Percentiles rank a stretch among this genome's conserved stretches.
Conservation (phyloP, 371 early-diverging fungal species). For the Funneliformis caledonium region DNA sequence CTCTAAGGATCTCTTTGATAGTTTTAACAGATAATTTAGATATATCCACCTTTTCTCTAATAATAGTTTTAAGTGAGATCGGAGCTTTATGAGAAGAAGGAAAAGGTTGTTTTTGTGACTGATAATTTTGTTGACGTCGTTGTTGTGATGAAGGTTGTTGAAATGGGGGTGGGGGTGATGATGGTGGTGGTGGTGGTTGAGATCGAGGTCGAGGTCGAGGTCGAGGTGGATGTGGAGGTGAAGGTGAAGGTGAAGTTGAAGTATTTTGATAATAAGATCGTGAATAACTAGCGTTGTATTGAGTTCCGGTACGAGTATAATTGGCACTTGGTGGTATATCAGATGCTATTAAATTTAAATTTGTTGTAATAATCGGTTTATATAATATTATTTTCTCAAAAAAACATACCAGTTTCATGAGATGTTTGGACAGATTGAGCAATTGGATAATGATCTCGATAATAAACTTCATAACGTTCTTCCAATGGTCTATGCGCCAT, state of each 20-base stretch:
- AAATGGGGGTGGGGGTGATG: neutral
- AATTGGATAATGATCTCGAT: constrained; percentile 43
- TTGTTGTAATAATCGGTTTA: neutral
- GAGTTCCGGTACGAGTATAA: neutral
- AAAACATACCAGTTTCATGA: constrained; percentile 6
- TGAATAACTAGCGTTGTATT: constrained; percentile 1
- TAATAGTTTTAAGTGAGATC: constrained; percentile 46
- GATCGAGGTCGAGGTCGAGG: neutral
- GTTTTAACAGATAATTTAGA: constrained; percentile 55
- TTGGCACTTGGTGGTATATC: constrained; percentile 1
- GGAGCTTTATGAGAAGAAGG: neutral
- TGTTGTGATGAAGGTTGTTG: neutral
- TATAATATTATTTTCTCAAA: too few species aligned
- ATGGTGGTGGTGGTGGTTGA: neutral
- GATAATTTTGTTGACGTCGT: constrained; percentile 10
- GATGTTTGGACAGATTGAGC: neutral
- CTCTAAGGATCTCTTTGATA: constrained; percentile 55
- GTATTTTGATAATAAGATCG: neutral
- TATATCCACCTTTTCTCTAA: constrained; percentile 51
- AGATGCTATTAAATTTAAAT: neutral
- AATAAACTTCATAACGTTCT: constrained; percentile 52
- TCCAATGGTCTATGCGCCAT: constrained; percentile 54
- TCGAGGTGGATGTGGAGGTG: neutral
- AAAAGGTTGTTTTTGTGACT: constrained; percentile 2
- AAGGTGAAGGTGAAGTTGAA: neutral